Percentiles rank a stretch among this genome's conserved stretches.
Evolutionary conservation across 257 asterid species (phyloP).

Genomic region (Cordia subcordata): DNA sequence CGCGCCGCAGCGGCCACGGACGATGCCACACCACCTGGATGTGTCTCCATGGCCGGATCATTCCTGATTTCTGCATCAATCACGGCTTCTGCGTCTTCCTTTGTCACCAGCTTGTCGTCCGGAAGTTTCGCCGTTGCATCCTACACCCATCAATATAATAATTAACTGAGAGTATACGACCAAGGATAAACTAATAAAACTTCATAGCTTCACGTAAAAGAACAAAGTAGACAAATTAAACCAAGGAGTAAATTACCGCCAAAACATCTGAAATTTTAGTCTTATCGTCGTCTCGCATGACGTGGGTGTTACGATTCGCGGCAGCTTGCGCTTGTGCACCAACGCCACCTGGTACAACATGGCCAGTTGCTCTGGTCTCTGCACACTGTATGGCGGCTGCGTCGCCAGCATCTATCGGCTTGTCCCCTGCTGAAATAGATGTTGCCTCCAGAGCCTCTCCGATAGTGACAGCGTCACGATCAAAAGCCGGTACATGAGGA

Average conservation of each 20-base stretch:
- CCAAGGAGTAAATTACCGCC: slow-evolving; percentile 20
- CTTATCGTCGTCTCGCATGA: slow-evolving; percentile 29
- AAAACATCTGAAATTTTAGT: slow-evolving; percentile 43
- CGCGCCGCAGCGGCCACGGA: slow-evolving; percentile 42
- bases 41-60: slow-evolving; percentile 25
- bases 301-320: slow-evolving; percentile 22
- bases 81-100: too few relatives aligned
- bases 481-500: slow-evolving; percentile 3
- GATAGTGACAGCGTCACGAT: slow-evolving; percentile 28
- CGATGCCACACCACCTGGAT: slow-evolving; percentile 53
- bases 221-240: slow-evolving; percentile 1
- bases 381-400: slow-evolving; percentile 69
- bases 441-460: slow-evolving; percentile 78
- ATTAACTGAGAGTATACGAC: too few relatives aligned
- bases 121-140: slow-evolving; percentile 42
- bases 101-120: slow-evolving; percentile 42
- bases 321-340: slow-evolving; percentile 52
- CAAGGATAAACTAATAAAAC: too few relatives aligned
- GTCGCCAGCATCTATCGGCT: slow-evolving; percentile 46
- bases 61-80: slow-evolving; percentile 42
- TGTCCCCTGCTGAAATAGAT: slow-evolving; percentile 37
- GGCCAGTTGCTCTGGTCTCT: slow-evolving; percentile 56
- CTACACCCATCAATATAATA: too few relatives aligned
- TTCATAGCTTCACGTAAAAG: too few relatives aligned
- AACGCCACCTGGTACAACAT: slow-evolving; percentile 41